phyloP scores from a whole-genome alignment of 176 grass and related monocot species.

The Urochloa ruziziensis region DNA sequence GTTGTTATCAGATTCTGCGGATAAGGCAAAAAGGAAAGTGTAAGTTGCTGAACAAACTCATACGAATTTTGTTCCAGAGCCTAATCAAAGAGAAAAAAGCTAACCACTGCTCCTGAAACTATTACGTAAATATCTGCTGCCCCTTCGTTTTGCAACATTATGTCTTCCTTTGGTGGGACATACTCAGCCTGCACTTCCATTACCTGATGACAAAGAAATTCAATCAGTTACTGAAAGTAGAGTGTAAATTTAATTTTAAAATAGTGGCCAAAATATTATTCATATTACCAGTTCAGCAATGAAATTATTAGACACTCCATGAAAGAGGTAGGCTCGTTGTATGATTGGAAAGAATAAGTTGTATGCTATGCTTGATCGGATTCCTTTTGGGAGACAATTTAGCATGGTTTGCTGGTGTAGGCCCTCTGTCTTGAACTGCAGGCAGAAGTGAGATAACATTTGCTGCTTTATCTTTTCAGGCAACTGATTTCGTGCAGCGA shows the following conservation, averaged over 20 bases:
- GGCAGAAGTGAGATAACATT: constrained; percentile 86
- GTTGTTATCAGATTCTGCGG: constrained; percentile 60
- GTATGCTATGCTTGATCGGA: constrained; percentile 80
- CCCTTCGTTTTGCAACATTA: constrained; percentile 76
- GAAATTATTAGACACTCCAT: constrained; percentile 80
- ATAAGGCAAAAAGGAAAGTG: constrained; percentile 5
- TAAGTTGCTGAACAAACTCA: constrained; percentile 7
- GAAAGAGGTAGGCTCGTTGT: constrained; percentile 71
- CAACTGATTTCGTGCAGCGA: constrained; percentile 78
- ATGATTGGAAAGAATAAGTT: constrained; percentile 77
- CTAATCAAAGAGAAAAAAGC: constrained; percentile 30
- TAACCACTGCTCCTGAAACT: constrained; percentile 88
- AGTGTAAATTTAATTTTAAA: not conserved
- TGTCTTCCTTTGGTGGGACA: constrained; percentile 79
- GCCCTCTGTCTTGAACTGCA: constrained; percentile 91
- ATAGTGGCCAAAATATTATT: constrained; percentile 4
- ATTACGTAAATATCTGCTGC: constrained; percentile 74
- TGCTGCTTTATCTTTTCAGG: constrained; percentile 70
- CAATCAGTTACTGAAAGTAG: not conserved
- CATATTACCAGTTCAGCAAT: constrained; percentile 75
- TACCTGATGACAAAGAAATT: constrained; percentile 55
- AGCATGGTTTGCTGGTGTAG: constrained; percentile 76
- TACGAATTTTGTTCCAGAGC: not conserved
- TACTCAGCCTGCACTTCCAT: constrained; percentile 88
- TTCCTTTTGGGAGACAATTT: constrained; percentile 81